Evolutionary conservation across 805 yeast genomes (phyloP).

Genomic region (Candida corydali): DNA sequence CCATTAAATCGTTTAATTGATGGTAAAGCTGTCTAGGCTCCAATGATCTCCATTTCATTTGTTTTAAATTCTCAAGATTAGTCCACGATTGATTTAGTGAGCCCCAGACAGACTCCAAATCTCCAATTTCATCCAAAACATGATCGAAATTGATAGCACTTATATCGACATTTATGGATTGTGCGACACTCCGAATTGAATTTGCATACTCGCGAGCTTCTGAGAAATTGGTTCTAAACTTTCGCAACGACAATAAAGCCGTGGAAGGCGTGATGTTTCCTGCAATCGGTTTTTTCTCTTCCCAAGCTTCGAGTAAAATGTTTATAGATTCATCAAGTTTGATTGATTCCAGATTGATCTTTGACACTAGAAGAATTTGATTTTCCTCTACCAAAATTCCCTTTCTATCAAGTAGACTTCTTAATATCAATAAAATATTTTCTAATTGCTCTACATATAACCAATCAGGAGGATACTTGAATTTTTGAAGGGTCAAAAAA

Average conservation of each 20-base stretch:
- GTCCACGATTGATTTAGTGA: slow-evolving; percentile 51
- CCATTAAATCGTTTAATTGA: slow-evolving; percentile 48
- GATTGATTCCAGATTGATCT: slow-evolving; percentile 36
- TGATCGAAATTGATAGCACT: slow-evolving; percentile 22
- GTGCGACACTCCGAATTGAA: slow-evolving; percentile 25
- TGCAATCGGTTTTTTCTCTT: slow-evolving; percentile 41
- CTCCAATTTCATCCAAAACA: slow-evolving; percentile 47
- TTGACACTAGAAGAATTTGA: slow-evolving; percentile 37
- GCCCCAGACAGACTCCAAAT: slow-evolving; percentile 61
- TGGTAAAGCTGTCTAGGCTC: slow-evolving; percentile 42
- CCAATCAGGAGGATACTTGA: slow-evolving; percentile 51
- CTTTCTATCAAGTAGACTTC: slow-evolving; percentile 33
- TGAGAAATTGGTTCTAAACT: slow-evolving; percentile 14
- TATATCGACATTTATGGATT: slow-evolving; percentile 29
- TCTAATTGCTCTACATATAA: slow-evolving; percentile 60
- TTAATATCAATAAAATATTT: slow-evolving; percentile 40
- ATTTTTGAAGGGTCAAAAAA: slow-evolving; percentile 40
- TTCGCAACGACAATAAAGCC: slow-evolving; percentile 40
- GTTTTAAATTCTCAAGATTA: slow-evolving; percentile 39
- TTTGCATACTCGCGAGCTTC: slow-evolving; percentile 7
- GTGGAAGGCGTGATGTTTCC: slow-evolving; percentile 35
- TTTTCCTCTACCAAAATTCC: slow-evolving; percentile 36
- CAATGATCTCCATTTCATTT: slow-evolving; percentile 46
- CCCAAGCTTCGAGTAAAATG: slow-evolving; percentile 44
- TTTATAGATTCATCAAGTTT: slow-evolving; percentile 29